Evolutionary conservation across 495 filamentous ascomycete species (phyloP), one percentile per base, ranked within the genome.

Genomic region (Trichoderma parareesei): DNA sequence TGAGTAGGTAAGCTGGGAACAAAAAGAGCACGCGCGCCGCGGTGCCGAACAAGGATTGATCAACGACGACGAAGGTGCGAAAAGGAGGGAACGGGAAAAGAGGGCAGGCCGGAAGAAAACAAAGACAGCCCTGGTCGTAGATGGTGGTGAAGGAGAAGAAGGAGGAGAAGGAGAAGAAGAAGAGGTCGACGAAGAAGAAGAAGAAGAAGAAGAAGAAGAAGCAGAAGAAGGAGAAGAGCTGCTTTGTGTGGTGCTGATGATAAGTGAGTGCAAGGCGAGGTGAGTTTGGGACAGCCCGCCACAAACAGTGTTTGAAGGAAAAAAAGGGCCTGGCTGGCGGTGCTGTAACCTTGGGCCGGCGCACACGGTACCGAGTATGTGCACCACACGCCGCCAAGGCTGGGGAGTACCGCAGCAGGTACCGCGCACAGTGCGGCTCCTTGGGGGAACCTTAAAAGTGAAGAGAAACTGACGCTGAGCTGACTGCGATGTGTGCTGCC

Each of bases 11-110:
- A 57, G 53, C 53, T 27, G 18, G 27, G 27, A 27, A 27, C 27
- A 27, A 27, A 35, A 57, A 5, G 53, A 57, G 53, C 53, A 57
- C 53, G 53, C 53, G 53, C 53, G 53, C 53, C 53, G 53, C 53
- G 53, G 53, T 57, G 27, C 53, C 27, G 27, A 38, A 38, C 1
- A 37, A 57, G 13, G 37, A 57, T 27, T 27, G 18, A 33, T 9
- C 3, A 16, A 37, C 53, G 53, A 57, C 20, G 53, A 37, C 53
- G 53, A 57, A 57, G 27, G 27, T 27, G 27, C 27, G 27, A 27
- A 27, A 27, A 27, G 27, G 27, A 27, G 27, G 27, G 27, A 27
- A 27, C 27, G 27, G 27, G 27, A 27, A 27, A 1, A 2, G 27
- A 27, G 2, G 27, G 2, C 27, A 27, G 27, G 27, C 27, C 27